Conservation (phyloP, 192 early-diverging fungal genomes). For the Funneliformis mosseae region DNA sequence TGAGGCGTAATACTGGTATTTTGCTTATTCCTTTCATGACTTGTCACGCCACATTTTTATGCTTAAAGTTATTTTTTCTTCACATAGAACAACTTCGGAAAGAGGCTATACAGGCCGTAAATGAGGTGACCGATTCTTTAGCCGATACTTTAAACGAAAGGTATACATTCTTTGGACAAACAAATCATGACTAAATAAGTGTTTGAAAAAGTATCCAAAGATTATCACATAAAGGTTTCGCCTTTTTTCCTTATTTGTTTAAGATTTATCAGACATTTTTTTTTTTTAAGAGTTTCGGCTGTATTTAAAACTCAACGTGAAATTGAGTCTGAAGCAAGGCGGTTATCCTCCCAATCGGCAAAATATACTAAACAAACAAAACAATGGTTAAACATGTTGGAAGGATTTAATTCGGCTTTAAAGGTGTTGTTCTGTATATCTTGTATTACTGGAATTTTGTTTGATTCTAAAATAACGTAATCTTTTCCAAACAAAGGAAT, state of each 20-base stretch:
- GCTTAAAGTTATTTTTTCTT: not conserved
- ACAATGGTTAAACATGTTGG: slow-evolving; percentile 78
- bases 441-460: not conserved
- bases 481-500: slow-evolving; percentile 54
- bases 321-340: slow-evolving; percentile 63
- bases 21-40: slow-evolving; percentile 29
- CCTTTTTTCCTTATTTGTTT: too few species aligned
- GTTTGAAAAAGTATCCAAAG: too few species aligned
- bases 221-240: too few species aligned
- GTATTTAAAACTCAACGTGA: slow-evolving; percentile 68
- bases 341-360: slow-evolving; percentile 50
- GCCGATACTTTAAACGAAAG: slow-evolving; percentile 60
- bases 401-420: slow-evolving; percentile 72
- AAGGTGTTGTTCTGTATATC: slow-evolving; percentile 57
- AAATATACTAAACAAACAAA: slow-evolving; percentile 65
- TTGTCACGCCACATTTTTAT: not conserved
- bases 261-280: too few species aligned
- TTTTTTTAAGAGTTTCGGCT: slow-evolving; percentile 48
- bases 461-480: not conserved
- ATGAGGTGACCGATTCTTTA: slow-evolving; percentile 58
- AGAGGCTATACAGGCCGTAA: slow-evolving; percentile 54
- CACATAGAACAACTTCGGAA: slow-evolving; percentile 58
- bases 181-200: too few species aligned
- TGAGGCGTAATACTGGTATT: slow-evolving; percentile 58
- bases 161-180: too few species aligned